phyloP scores from a whole-genome alignment of 139 green algal species.

The Tetraselmis chui region DNA sequence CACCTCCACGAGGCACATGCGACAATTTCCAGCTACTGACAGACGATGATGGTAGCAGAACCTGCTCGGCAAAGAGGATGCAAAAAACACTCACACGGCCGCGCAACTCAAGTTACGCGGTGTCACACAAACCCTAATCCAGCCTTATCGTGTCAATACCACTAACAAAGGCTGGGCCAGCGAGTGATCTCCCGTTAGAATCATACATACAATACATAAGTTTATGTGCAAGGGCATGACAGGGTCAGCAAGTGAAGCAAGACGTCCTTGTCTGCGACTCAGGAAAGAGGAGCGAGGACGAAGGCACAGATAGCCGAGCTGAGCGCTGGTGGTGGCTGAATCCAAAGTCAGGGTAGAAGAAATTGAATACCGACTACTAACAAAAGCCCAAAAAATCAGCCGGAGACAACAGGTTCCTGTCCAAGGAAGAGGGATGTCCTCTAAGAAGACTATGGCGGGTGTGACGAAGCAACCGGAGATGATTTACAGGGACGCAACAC shows the following conservation, averaged over 20 bases:
- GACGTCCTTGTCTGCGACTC: neutral
- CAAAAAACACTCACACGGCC: neutral
- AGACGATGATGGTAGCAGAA: slow-evolving; percentile 99
- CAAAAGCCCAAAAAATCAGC: neutral
- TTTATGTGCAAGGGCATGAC: neutral
- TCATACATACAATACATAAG: neutral
- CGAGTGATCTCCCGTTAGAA: too few relatives aligned
- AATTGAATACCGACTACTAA: neutral
- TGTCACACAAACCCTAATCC: neutral
- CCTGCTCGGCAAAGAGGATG: slow-evolving; percentile 42
- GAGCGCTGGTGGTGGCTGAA: neutral
- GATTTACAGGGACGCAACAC: neutral
- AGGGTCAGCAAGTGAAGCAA: neutral
- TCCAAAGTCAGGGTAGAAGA: neutral
- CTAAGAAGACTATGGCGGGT: neutral
- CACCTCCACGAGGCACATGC: slow-evolving; percentile 98
- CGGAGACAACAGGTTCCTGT: too few relatives aligned
- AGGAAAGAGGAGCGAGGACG: neutral
- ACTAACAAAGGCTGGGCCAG: too few relatives aligned
- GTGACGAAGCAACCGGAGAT: neutral
- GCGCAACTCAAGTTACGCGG: neutral
- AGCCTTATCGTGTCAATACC: too few relatives aligned
- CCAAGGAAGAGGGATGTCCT: too few relatives aligned
- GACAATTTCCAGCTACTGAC: slow-evolving; percentile 96
- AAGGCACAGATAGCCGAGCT: neutral